phyloP scores from a whole-genome alignment of 768 basidiomycete species.

The Tylopilus sp. region DNA sequence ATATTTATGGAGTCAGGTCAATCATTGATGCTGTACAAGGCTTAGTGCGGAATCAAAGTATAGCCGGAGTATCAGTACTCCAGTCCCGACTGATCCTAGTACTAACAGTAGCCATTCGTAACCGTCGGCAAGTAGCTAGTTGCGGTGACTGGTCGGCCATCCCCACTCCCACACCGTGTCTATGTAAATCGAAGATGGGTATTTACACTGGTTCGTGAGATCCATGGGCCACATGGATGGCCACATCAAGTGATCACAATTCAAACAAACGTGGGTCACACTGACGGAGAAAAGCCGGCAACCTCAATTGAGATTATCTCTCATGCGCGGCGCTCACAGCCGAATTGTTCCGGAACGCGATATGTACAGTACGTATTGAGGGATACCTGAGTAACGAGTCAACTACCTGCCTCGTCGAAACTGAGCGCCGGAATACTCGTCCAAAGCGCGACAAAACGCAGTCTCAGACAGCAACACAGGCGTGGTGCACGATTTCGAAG shows the following conservation, averaged over 20 bases:
- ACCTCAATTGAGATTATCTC: neutral
- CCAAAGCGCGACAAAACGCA: constrained; percentile 66
- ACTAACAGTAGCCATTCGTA: too few species aligned
- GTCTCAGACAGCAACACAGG: constrained; percentile 43
- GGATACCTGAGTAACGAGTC: neutral
- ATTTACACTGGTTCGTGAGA: neutral
- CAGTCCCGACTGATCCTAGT: too few species aligned
- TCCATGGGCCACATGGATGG: neutral
- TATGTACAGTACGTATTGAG: neutral
- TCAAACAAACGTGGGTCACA: neutral
- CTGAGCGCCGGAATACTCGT: constrained; percentile 70
- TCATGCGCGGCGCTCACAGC: neutral
- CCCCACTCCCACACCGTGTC: too few species aligned
- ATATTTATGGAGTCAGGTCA: constrained; percentile 25
- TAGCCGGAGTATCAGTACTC: too few species aligned
- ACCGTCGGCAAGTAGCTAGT: neutral
- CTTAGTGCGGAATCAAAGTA: neutral
- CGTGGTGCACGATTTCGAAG: neutral
- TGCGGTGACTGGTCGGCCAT: too few species aligned
- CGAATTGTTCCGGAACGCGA: neutral
- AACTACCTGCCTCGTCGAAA: constrained; percentile 75
- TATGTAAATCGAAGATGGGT: too few species aligned
- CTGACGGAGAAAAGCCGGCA: too few species aligned
- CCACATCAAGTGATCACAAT: neutral
- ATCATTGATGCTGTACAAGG: neutral